Conservation (phyloP, 140 eudicot genomes). For the Oenanthe javanica region DNA sequence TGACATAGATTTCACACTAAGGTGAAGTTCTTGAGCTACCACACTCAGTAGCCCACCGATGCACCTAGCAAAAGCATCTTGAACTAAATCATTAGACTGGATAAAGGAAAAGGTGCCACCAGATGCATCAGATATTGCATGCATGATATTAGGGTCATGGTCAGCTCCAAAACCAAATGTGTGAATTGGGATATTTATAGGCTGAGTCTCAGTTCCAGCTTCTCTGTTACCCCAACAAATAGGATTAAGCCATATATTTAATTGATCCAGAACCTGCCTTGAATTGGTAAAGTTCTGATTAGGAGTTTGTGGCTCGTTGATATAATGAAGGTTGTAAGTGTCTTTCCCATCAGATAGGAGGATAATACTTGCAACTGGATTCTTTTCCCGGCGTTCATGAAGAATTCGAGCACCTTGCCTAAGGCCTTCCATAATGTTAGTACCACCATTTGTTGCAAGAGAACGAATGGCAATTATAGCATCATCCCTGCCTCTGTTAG, state of each 20-base stretch:
- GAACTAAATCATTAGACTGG: slow-evolving; percentile 30
- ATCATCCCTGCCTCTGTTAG: slow-evolving; percentile 26
- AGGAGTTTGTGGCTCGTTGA: not conserved
- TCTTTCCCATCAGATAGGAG: slow-evolving; percentile 45
- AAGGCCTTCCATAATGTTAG: slow-evolving; percentile 38
- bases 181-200: slow-evolving; percentile 24
- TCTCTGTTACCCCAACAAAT: slow-evolving; percentile 10
- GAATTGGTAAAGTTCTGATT: not conserved
- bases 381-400: slow-evolving; percentile 25
- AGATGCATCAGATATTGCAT: slow-evolving; percentile 36
- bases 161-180: slow-evolving; percentile 44
- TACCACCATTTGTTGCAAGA: slow-evolving; percentile 22
- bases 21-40: slow-evolving; percentile 23
- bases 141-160: slow-evolving; percentile 37
- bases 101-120: slow-evolving; percentile 49
- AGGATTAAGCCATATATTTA: slow-evolving; percentile 17
- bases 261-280: not conserved
- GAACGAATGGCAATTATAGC: slow-evolving; percentile 27
- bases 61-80: slow-evolving; percentile 47
- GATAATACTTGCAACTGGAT: slow-evolving; percentile 43
- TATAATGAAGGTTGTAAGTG: slow-evolving; percentile 15
- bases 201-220: not conserved
- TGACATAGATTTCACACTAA: slow-evolving; percentile 18
- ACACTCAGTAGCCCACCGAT: slow-evolving; percentile 48
- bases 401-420: slow-evolving; percentile 30